phyloP scores from a whole-genome alignment of 768 basidiomycete genomes.

The Coprinopsis sp. region DNA sequence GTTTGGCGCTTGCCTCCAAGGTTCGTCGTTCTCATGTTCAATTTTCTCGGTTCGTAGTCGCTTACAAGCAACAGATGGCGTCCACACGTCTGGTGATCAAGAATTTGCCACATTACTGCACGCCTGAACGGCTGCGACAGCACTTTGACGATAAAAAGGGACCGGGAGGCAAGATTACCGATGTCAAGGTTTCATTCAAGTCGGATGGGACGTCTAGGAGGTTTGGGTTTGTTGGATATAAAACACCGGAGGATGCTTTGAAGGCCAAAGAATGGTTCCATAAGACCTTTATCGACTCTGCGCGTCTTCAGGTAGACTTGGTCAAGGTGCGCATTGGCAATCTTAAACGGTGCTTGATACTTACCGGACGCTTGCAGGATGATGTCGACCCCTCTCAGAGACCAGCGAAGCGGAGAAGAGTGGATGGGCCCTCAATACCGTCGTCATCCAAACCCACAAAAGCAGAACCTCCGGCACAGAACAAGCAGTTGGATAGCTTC shows the following conservation, averaged over 20 bases:
- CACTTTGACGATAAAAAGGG: constrained; percentile 63
- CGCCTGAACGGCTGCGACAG: constrained; percentile 56
- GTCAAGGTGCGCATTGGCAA: constrained; percentile 63
- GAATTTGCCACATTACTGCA: constrained; percentile 69
- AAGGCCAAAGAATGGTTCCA: constrained; percentile 82
- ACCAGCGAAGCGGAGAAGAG: constrained; percentile 65
- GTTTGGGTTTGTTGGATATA: constrained; percentile 93
- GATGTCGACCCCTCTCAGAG: constrained; percentile 65
- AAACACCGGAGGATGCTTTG: constrained; percentile 68
- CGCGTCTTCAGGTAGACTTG: constrained; percentile 67
- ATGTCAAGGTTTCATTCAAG: constrained; percentile 76
- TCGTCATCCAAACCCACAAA: constrained; percentile 10
- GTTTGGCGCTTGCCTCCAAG: no score
- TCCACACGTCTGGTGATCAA: constrained; percentile 76
- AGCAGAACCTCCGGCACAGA: constrained; percentile 6
- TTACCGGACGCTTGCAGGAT: constrained; percentile 55
- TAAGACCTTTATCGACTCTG: constrained; percentile 76
- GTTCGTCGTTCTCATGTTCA: constrained; percentile 47
- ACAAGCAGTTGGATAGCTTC: constrained; percentile 55
- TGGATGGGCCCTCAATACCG: constrained; percentile 27
- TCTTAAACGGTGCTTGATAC: no score
- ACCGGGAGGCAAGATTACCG: constrained; percentile 73
- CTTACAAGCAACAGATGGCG: constrained; percentile 42
- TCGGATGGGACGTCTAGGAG: constrained; percentile 74
- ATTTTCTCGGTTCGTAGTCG: constrained; percentile 8